Conservation (phyloP, 2,329 filamentous ascomycete species). For the Clonostachys rhizophaga region DNA sequence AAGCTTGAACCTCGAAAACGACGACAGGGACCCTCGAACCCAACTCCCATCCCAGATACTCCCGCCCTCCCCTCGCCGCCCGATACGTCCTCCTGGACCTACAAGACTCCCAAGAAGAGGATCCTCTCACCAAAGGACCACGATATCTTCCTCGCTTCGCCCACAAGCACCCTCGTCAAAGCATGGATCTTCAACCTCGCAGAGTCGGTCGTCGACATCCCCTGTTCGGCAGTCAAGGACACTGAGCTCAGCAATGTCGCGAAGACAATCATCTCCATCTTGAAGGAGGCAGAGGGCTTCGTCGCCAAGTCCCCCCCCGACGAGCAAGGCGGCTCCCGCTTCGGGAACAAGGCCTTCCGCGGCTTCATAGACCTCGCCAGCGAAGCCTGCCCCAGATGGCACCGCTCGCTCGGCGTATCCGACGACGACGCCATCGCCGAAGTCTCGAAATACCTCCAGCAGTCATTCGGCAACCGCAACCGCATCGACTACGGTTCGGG, state of each 20-base stretch:
- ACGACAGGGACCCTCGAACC: slow-evolving; percentile 44
- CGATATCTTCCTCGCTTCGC: slow-evolving; percentile 72
- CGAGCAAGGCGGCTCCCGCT: slow-evolving; percentile 83
- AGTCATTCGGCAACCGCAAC: slow-evolving; percentile 80
- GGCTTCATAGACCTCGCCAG: slow-evolving; percentile 69
- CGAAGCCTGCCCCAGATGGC: slow-evolving; percentile 56
- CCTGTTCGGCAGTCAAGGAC: slow-evolving; percentile 55
- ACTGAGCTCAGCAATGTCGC: slow-evolving; percentile 58
- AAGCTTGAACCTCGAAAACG: slow-evolving; percentile 63
- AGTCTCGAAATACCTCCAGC: slow-evolving; percentile 71
- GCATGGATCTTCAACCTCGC: slow-evolving; percentile 85
- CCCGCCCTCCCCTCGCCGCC: slow-evolving; percentile 65
- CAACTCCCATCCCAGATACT: slow-evolving; percentile 67
- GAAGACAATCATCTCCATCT: slow-evolving; percentile 60
- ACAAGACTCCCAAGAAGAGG: slow-evolving; percentile 65
- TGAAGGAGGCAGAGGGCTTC: slow-evolving; percentile 64
- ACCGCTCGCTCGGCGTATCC: slow-evolving; percentile 51
- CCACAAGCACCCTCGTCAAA: slow-evolving; percentile 70
- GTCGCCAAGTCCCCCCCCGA: slow-evolving; percentile 70
- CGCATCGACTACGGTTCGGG: slow-evolving; percentile 96
- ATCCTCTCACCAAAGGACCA: slow-evolving; percentile 82
- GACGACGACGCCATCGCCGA: slow-evolving; percentile 53
- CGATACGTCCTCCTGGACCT: slow-evolving; percentile 50
- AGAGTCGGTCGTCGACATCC: slow-evolving; percentile 70
- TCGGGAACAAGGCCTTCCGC: slow-evolving; percentile 91